Evolutionary conservation across 2,329 filamentous ascomycete genomes (phyloP).

Genomic region (Talaromyces sp.): DNA sequence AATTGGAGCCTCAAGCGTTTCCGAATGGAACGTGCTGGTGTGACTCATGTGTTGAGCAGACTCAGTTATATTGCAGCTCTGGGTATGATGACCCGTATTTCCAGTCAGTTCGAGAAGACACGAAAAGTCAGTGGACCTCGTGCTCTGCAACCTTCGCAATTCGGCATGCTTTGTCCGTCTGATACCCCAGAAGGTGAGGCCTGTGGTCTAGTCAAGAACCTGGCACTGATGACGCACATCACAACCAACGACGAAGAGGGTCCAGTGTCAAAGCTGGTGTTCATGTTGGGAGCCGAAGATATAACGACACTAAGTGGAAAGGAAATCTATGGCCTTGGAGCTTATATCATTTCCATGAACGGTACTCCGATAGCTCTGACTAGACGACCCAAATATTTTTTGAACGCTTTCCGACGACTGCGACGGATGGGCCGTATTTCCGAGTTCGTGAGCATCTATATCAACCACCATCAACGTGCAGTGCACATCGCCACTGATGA

Average conservation of each 20-base stretch:
- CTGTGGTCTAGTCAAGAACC: constrained; percentile 94
- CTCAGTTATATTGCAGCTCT: constrained; percentile 95
- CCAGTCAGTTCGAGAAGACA: constrained; percentile 98
- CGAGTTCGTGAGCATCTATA: constrained; percentile 93
- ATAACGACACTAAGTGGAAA: constrained; percentile 77
- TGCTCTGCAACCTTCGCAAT: constrained; percentile 94
- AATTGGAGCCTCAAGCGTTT: constrained; percentile 99
- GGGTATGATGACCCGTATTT: constrained; percentile 99
- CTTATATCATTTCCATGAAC: constrained; percentile 91
- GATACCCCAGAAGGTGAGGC: constrained; percentile 99
- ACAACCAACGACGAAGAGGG: constrained; percentile 94
- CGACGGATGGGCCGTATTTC: constrained; percentile 88
- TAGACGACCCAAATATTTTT: constrained; percentile 79
- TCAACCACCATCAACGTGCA: constrained; percentile 87
- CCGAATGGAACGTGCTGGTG: constrained; percentile 95
- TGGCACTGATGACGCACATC: constrained; percentile 98
- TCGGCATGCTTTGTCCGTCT: constrained; percentile 95
- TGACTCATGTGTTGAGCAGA: constrained; percentile 92
- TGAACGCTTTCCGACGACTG: constrained; percentile 80
- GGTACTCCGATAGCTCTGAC: constrained; percentile 91
- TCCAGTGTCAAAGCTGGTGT: constrained; percentile 82
- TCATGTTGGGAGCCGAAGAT: constrained; percentile 79
- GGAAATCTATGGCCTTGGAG: constrained; percentile 80
- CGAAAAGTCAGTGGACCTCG: constrained; percentile 93
- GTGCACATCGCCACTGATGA: constrained; percentile 97